These are phyloP conservation scores for Sequoia sempervirens DNA, from an alignment of 75 land plant species.

Conservation along the genomic window DNA sequence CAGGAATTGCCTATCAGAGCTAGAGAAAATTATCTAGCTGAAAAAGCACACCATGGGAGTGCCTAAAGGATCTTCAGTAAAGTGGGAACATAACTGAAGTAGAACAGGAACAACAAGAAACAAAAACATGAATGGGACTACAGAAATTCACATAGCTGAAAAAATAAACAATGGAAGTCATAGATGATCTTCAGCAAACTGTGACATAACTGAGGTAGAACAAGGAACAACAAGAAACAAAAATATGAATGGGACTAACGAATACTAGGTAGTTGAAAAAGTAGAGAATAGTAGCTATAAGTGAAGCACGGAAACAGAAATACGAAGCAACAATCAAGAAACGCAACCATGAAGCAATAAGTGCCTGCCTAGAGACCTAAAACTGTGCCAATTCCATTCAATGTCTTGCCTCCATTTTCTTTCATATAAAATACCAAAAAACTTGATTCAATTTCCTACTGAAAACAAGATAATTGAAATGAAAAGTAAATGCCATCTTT, in stretches of 20 bases:
- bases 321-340: not conserved
- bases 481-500: not conserved
- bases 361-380: not conserved
- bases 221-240: too few relatives aligned
- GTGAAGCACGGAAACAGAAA: not conserved
- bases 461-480: not conserved
- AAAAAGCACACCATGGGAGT: not conserved
- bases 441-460: not conserved
- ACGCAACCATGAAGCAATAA: not conserved
- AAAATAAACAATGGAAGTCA: not conserved
- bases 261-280: too few relatives aligned
- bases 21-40: not conserved
- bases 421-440: not conserved
- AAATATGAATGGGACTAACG: too few relatives aligned
- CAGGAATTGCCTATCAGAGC: not conserved
- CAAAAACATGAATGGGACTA: not conserved
- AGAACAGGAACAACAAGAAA: too few relatives aligned
- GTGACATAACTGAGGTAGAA: not conserved
- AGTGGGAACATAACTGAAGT: too few relatives aligned
- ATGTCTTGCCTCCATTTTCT: not conserved
- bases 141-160: not conserved
- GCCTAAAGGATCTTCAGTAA: too few relatives aligned
- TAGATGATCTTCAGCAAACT: not conserved
- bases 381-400: not conserved
- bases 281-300: not conserved